Percentiles rank a stretch among this genome's conserved stretches.
Conservation (phyloP, 176 grass and related monocot genomes). For the Miscanthus lutarioriparius region DNA sequence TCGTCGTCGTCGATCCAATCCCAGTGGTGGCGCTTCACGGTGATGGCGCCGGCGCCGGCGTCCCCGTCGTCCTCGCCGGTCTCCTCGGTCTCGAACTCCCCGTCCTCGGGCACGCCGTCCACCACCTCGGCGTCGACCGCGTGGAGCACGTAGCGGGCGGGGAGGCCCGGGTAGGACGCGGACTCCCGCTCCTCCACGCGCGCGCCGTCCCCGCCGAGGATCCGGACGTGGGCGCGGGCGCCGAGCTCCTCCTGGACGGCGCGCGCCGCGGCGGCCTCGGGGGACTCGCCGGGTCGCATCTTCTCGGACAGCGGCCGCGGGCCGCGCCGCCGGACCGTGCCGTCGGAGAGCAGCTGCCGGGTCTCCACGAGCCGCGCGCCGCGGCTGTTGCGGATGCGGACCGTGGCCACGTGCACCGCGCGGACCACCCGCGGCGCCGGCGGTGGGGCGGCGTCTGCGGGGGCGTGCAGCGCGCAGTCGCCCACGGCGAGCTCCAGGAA, state of each 20-base stretch:
- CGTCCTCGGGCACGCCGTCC: constrained; percentile 59
- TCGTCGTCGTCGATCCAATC: constrained; percentile 36
- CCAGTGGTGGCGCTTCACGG: constrained; percentile 59
- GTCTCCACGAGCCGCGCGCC: constrained; percentile 70
- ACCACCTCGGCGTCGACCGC: constrained; percentile 67
- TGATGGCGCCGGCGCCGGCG: constrained; percentile 30
- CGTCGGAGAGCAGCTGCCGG: constrained; percentile 87
- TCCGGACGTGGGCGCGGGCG: constrained; percentile 43
- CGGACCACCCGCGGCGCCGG: constrained; percentile 37
- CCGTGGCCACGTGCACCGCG: constrained; percentile 70
- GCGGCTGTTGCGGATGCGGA: constrained; percentile 55
- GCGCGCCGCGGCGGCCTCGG: constrained; percentile 60
- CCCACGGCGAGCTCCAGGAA: constrained; percentile 87
- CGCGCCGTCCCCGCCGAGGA: constrained; percentile 36
- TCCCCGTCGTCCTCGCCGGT: constrained; percentile 52
- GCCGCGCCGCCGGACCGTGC: constrained; percentile 48
- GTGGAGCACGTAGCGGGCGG: constrained; percentile 70
- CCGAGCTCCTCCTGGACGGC: constrained; percentile 80
- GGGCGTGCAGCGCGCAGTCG: constrained; percentile 52
- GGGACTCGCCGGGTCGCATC: constrained; percentile 71
- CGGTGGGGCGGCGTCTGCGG: neutral
- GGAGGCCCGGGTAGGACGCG: constrained; percentile 66
- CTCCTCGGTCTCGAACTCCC: constrained; percentile 86
- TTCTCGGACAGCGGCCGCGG: constrained; percentile 77
- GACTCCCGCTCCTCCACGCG: constrained; percentile 80